These are phyloP conservation scores for Thuidium tamariscinum DNA, from an alignment of 225 moss, liverwort and hornwort species.

Conservation along the genomic window DNA sequence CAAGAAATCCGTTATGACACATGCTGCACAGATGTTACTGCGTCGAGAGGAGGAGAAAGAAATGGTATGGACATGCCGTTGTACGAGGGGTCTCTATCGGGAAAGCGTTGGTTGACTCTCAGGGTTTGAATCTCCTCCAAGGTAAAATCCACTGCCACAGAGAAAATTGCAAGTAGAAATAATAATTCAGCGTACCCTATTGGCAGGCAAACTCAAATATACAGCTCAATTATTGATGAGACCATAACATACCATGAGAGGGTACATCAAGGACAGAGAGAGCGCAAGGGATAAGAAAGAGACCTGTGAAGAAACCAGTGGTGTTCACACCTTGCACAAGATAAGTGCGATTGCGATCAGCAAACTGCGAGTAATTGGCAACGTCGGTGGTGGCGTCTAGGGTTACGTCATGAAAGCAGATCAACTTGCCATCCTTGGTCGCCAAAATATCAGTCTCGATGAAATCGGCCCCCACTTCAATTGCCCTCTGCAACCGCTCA, in stretches of 20 bases:
- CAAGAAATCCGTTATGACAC: not conserved
- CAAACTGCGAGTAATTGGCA: slow-evolving; percentile 45
- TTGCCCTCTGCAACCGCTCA: slow-evolving; percentile 53
- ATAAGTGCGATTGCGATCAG: slow-evolving; percentile 59
- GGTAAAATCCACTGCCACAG: slow-evolving; percentile 84
- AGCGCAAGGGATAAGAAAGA: not conserved
- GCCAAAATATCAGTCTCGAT: slow-evolving; percentile 74
- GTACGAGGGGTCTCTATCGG: slow-evolving; percentile 56
- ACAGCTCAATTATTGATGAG: not conserved
- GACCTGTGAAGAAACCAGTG: slow-evolving; percentile 66
- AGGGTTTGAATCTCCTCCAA: slow-evolving; percentile 73
- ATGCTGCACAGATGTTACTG: not conserved
- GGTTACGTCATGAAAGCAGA: slow-evolving; percentile 71
- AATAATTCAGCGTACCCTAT: not conserved
- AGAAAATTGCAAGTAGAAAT: not conserved
- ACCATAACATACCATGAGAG: not conserved
- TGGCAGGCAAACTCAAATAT: not conserved
- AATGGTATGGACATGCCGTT: slow-evolving; percentile 15
- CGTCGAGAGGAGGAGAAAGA: not conserved
- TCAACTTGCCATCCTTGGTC: slow-evolving; percentile 72
- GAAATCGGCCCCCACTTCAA: slow-evolving; percentile 70
- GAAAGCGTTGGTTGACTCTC: slow-evolving; percentile 45
- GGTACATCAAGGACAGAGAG: not conserved
- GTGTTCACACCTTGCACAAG: slow-evolving; percentile 41
- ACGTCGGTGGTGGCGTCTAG: slow-evolving; percentile 57